Conservation (phyloP, 2,329 filamentous ascomycete species). For the Colletotrichum coccodes region DNA sequence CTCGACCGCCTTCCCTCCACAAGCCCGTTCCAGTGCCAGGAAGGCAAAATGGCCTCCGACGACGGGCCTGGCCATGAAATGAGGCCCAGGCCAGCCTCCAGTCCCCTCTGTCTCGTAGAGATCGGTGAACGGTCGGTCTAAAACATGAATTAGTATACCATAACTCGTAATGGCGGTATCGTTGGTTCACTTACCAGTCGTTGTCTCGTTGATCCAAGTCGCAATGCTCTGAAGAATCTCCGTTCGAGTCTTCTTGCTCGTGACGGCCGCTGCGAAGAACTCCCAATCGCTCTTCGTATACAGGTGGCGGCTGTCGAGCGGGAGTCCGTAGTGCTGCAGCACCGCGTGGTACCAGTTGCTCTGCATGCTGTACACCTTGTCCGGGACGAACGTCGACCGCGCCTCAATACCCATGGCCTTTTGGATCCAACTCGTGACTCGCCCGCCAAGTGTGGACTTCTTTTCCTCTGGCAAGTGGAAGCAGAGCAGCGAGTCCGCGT, state of each 20-base stretch:
- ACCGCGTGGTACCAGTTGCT: constrained; percentile 84
- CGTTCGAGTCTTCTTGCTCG: constrained; percentile 72
- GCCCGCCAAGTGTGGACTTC: constrained; percentile 19
- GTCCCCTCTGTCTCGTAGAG: constrained; percentile 83
- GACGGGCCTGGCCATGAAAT: constrained; percentile 85
- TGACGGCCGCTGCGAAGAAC: constrained; percentile 86
- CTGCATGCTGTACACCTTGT: constrained; percentile 80
- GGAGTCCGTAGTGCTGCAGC: constrained; percentile 83
- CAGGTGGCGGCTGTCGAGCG: constrained; percentile 82
- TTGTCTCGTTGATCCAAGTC: constrained; percentile 85
- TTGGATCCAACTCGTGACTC: constrained; percentile 23
- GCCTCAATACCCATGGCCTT: constrained; percentile 38
- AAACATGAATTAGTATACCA: not conserved
- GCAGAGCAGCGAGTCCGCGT: constrained; percentile 80
- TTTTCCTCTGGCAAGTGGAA: constrained; percentile 67
- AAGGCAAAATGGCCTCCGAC: constrained; percentile 89
- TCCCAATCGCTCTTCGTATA: constrained; percentile 95
- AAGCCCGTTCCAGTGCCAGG: constrained; percentile 82
- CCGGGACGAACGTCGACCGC: constrained; percentile 70
- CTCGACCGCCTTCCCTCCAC: constrained; percentile 73
- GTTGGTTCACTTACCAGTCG: constrained; percentile 59
- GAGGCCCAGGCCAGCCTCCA: constrained; percentile 78
- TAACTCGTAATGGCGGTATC: not conserved
- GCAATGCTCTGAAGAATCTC: constrained; percentile 81
- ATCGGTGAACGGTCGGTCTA: constrained; percentile 81